phyloP scores from a whole-genome alignment of 2,329 filamentous ascomycete species.

The Hypomyces perniciosus region DNA sequence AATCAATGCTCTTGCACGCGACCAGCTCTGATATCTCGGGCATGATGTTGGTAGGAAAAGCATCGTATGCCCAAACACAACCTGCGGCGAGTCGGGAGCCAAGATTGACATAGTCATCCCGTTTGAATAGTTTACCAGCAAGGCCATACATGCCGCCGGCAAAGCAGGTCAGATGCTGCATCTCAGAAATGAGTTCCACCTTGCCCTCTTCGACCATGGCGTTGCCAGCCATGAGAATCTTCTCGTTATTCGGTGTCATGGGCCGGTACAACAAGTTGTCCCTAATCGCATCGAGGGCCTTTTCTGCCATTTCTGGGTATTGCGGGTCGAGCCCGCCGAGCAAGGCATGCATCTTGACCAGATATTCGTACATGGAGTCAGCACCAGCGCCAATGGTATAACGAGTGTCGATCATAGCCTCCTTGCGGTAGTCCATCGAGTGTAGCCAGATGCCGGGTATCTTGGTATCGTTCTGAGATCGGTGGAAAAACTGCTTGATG shows the following conservation, averaged over 20 bases:
- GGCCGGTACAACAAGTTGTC: conserved; percentile 63
- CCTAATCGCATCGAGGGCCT: conserved; percentile 54
- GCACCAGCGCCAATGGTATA: conserved; percentile 42
- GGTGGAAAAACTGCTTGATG: conserved; percentile 62
- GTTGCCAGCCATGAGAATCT: conserved; percentile 55
- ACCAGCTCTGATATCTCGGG: conserved; percentile 42
- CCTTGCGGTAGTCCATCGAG: conserved; percentile 54
- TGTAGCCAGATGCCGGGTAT: conserved; percentile 70
- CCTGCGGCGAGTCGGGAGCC: conserved; percentile 45
- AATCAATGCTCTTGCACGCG: conserved; percentile 27
- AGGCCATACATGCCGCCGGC: conserved; percentile 65
- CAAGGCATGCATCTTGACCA: conserved; percentile 54
- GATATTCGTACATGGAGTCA: conserved; percentile 53
- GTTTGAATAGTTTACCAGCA: conserved; percentile 54
- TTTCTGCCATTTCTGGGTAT: conserved; percentile 60
- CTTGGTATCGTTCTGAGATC: conserved; percentile 58
- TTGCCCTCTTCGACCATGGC: conserved; percentile 23
- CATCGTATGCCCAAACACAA: conserved; percentile 49
- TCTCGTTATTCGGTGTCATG: conserved; percentile 51
- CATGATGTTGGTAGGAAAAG: conserved; percentile 47
- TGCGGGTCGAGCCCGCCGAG: conserved; percentile 59
- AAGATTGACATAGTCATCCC: conserved; percentile 39
- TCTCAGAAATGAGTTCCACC: conserved; percentile 28
- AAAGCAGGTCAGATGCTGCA: conserved; percentile 63
- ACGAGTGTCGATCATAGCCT: conserved; percentile 32